A percentile compares a stretch with the other conserved stretches of the same genome.
Evolutionary conservation across 257 asterid species (phyloP).

Genomic region (Ligustrum vulgare): DNA sequence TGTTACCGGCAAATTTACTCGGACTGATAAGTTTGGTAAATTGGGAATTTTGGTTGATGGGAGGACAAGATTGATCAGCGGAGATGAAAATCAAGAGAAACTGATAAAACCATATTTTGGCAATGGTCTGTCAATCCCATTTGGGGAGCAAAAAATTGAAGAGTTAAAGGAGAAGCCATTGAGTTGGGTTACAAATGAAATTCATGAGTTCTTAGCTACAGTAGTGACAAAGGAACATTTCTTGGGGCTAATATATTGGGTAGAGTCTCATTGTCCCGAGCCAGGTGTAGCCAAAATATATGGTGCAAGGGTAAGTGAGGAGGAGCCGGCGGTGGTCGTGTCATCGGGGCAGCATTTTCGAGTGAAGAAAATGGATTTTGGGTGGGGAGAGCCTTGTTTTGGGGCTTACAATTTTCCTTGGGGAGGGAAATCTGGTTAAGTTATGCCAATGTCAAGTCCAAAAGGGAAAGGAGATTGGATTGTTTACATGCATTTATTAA

Average conservation of each 20-base stretch:
- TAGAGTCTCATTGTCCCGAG: conserved; percentile 73
- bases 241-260: conserved; percentile 64
- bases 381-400: conserved; percentile 62
- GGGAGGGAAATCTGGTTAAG: conserved; percentile 69
- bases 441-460: conserved; percentile 68
- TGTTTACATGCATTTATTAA: conserved; percentile 58
- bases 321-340: conserved; percentile 62
- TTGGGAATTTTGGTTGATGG: conserved; percentile 77
- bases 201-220: conserved; percentile 38
- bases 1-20: conserved; percentile 18
- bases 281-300: conserved; percentile 42
- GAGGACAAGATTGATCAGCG: conserved; percentile 39
- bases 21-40: conserved; percentile 26
- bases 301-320: conserved; percentile 30
- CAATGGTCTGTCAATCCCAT: conserved; percentile 65
- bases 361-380: conserved; percentile 47
- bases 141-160: conserved; percentile 42
- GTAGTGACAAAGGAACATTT: conserved; percentile 61
- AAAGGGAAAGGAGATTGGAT: conserved; percentile 78
- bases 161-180: conserved; percentile 41
- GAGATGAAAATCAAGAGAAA: conserved; percentile 19
- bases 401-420: conserved; percentile 70
- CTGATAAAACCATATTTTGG: conserved; percentile 43
- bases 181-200: conserved; percentile 44
- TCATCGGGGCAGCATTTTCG: conserved; percentile 61